Percentiles rank a stretch among this genome's conserved stretches.
These are phyloP conservation scores for Citrus glauca DNA, from an alignment of 345 rosid genomes.

Conservation along the genomic window DNA sequence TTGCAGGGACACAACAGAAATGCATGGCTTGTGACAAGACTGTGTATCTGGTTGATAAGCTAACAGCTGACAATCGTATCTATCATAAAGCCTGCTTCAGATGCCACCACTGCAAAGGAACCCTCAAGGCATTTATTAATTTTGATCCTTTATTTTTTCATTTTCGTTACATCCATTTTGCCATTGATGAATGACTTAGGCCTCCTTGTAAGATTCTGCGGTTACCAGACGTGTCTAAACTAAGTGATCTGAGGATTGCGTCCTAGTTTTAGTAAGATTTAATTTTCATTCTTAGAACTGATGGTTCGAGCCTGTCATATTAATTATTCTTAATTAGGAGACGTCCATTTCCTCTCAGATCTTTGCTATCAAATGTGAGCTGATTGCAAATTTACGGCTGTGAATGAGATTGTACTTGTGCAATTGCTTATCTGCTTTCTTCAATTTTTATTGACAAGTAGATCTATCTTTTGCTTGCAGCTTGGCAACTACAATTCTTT, in stretches of 20 bases:
- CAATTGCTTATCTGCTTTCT: not conserved
- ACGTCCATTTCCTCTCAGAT: not conserved
- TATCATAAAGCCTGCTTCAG: constrained; percentile 97
- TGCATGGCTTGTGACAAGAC: constrained; percentile 99
- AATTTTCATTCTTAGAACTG: not conserved
- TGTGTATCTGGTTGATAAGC: constrained; percentile 89
- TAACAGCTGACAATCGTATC: constrained; percentile 90
- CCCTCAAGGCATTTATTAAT: constrained; percentile 63
- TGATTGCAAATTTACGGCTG: not conserved
- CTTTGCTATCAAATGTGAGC: not conserved
- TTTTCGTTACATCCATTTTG: no score
- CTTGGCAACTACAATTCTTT: constrained; percentile 96
- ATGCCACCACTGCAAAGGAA: constrained; percentile 99
- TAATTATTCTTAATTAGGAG: not conserved
- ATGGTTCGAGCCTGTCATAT: not conserved
- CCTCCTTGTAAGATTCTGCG: not conserved
- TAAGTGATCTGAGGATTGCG: not conserved
- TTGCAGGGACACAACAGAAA: constrained; percentile 99
- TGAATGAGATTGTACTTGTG: not conserved
- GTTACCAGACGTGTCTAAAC: no score
- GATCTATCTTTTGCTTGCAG: constrained; percentile 38
- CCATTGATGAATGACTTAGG: not conserved
- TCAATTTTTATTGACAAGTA: not conserved
- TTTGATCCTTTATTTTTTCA: not conserved
- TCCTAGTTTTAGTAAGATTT: not conserved